Base-by-base conservation (phyloP, 352 stramenopile genomes). In the Phytophthora quininea region DNA sequence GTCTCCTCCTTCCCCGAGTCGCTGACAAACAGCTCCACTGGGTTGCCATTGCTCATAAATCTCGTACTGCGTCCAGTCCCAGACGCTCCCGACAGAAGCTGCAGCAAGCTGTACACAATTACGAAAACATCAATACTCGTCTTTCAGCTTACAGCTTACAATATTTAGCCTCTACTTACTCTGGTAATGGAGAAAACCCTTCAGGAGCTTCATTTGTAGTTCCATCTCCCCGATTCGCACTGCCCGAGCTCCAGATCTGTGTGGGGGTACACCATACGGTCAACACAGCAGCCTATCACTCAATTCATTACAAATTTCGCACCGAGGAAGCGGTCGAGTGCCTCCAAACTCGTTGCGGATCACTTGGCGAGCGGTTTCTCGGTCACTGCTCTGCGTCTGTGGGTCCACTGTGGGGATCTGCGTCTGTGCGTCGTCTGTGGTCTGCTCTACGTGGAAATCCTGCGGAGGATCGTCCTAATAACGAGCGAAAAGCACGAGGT, bases 1-100 rank as follows among this genome's bases (percentile, higher is more conserved):
- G 19, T 82, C 72, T 37, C 74, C 71, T 14, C 52, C 73, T 58
- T 83, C 79, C 32, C 73, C 73, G 64, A 73, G 9, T 87, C 86
- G 35, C 76, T 90, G n/a, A 96, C 80, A 54, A 79, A 93, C 33
- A 95, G 79, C 50, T 96, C 86, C 9, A 96, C 73, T 6, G 88
- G 88, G 11, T 74, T 89, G 2, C 87, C 88, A 50, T 76, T 80
- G 58, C 75, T 88, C 58, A 91, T 82, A 31, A 93, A 84, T 15
- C 83, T 82, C 12, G 73, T 78, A 10, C 68, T 71, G 48, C 79
- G 77, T 33, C 70, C 74, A 35, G 62, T 76, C 29, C 70, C 74
- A 32, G 62, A 19, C 37, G 58, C 38, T 5, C 72, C 74, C 12
- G 76, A 73, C 19, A 88, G 63, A 51, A 89, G 68, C 40, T 88